phyloP scores from a whole-genome alignment of 2,329 filamentous ascomycete species.

The Aspergillus candidus region DNA sequence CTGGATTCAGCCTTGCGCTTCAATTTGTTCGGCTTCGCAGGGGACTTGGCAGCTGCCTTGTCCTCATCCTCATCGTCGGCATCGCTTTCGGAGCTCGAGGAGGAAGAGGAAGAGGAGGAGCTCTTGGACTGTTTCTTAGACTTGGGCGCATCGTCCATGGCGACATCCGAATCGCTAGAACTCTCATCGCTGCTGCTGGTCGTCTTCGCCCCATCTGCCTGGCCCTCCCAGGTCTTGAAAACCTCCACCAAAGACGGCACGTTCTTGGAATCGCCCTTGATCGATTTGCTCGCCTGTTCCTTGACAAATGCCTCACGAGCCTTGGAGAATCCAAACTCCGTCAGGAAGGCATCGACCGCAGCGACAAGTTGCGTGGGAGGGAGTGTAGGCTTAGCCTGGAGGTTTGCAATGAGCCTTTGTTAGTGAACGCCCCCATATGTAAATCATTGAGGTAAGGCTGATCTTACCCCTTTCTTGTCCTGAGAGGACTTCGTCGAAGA shows the following conservation, averaged over 20 bases:
- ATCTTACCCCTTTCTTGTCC: slow-evolving; percentile 16
- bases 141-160: slow-evolving; percentile 38
- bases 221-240: slow-evolving; percentile 26
- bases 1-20: slow-evolving; percentile 55
- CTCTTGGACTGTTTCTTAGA: slow-evolving; percentile 28
- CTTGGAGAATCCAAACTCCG: slow-evolving; percentile 57
- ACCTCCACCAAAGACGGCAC: slow-evolving; percentile 38
- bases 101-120: slow-evolving; percentile 25
- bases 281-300: slow-evolving; percentile 44
- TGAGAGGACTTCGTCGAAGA: slow-evolving; percentile 18
- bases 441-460: not conserved
- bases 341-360: slow-evolving; percentile 61
- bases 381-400: slow-evolving; percentile 24
- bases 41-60: slow-evolving; percentile 39
- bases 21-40: slow-evolving; percentile 37
- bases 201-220: slow-evolving; percentile 8
- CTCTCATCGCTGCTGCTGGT: slow-evolving; percentile 19
- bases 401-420: slow-evolving; percentile 5
- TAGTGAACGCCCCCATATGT: slow-evolving; percentile 3
- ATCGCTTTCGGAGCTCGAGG: slow-evolving; percentile 43
- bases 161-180: slow-evolving; percentile 38
- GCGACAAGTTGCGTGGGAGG: slow-evolving; percentile 59
- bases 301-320: slow-evolving; percentile 59
- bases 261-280: slow-evolving; percentile 21
- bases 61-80: slow-evolving; percentile 49